These are phyloP conservation scores for Cryoendolithus antarcticus DNA, from an alignment of 2,329 filamentous ascomycete species.

Conservation along the genomic window DNA sequence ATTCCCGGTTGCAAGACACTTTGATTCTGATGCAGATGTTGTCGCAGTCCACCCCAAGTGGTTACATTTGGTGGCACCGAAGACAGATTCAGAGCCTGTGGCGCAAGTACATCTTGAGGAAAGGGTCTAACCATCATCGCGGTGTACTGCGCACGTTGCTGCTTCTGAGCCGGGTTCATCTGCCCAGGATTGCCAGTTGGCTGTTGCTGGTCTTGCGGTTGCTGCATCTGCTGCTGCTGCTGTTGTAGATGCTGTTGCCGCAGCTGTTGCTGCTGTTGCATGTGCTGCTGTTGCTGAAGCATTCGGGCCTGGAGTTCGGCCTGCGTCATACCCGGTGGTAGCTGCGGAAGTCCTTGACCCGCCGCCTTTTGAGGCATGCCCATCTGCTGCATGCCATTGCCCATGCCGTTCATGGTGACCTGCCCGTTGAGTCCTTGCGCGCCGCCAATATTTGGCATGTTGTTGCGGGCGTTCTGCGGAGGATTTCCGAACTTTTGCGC, in stretches of 20 bases:
- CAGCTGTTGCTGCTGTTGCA: constrained; percentile 7
- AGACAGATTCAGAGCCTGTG: constrained; percentile 7
- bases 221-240: constrained; percentile 6
- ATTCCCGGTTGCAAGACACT: constrained; percentile 29
- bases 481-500: no score
- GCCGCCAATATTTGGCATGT: background rate
- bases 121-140: constrained; percentile 14
- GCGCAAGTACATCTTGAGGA: constrained; percentile 8
- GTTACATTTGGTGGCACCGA: constrained; percentile 37
- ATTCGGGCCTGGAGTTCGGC: constrained; percentile 4
- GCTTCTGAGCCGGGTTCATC: constrained; percentile 1
- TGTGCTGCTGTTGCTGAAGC: constrained; percentile 18
- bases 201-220: constrained; percentile 6
- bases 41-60: constrained; percentile 46
- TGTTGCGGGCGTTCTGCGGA: no score
- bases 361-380: constrained; percentile 4
- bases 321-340: constrained; percentile 2
- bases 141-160: background rate
- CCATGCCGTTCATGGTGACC: constrained; percentile 2
- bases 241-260: constrained; percentile 7
- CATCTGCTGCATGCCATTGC: constrained; percentile 3
- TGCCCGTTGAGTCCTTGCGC: constrained; percentile 1
- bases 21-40: constrained; percentile 37
- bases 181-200: background rate
- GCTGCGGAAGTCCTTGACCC: constrained; percentile 1